phyloP scores from a whole-genome alignment of 257 asterid species.

The Scutellaria barbata region DNA sequence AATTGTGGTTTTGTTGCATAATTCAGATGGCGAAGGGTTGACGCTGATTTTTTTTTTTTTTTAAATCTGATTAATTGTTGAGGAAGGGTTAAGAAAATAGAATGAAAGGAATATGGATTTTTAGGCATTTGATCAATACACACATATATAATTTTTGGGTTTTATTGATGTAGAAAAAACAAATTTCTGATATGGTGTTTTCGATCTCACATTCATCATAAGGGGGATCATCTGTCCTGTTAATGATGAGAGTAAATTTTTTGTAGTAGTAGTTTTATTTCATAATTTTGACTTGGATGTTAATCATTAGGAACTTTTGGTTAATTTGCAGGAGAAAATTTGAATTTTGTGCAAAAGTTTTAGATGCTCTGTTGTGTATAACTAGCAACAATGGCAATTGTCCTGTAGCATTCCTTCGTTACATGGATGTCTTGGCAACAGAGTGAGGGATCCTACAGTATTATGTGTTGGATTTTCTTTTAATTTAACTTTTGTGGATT shows the following conservation, averaged over 20 bases:
- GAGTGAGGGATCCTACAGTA: no score
- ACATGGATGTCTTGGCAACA: no score
- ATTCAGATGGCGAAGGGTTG: not conserved
- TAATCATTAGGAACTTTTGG: not conserved
- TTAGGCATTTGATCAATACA: slow-evolving; percentile 10
- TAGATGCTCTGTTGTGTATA: not conserved
- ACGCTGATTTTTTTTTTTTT: not conserved
- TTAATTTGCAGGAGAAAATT: not conserved
- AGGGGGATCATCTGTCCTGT: not conserved
- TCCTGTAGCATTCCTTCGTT: no score
- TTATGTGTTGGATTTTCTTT: no score
- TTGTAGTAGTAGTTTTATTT: not conserved
- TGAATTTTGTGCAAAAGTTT: not conserved
- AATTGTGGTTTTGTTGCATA: not conserved
- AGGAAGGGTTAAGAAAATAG: not conserved
- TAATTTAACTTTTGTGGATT: not conserved
- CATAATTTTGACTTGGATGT: not conserved
- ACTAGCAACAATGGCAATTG: no score
- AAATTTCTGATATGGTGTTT: not conserved
- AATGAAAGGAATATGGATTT: not conserved
- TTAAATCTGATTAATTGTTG: not conserved
- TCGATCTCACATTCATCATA: not conserved
- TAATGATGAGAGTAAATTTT: not conserved
- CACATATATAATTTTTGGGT: not conserved
- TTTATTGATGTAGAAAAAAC: slow-evolving; percentile 5